Evolutionary conservation across 73 alveolate species (phyloP).

Genomic region (Symbiodinium natans): DNA sequence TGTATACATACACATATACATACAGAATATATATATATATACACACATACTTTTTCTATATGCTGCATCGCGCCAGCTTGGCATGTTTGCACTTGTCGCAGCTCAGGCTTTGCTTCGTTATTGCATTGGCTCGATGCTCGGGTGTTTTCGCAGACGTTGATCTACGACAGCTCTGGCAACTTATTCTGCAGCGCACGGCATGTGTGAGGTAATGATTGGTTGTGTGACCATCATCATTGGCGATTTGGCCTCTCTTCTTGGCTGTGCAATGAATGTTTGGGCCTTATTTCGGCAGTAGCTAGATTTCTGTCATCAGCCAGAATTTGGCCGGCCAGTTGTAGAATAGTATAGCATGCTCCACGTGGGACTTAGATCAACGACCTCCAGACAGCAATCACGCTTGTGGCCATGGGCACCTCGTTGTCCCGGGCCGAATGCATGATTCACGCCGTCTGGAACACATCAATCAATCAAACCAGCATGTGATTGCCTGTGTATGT

Average conservation of each 20-base stretch:
- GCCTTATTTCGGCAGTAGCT: neutral
- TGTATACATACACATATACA: too few species aligned
- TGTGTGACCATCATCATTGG: constrained; percentile 68
- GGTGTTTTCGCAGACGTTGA: neutral
- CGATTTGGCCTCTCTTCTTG: constrained; percentile 75
- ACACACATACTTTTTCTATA: neutral
- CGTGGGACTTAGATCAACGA: constrained; percentile 30
- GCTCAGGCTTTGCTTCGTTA: constrained; percentile 76
- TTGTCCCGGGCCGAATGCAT: constrained; percentile 52
- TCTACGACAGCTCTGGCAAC: too few species aligned
- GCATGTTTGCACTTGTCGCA: neutral
- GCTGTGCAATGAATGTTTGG: constrained; percentile 61
- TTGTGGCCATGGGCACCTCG: constrained; percentile 96
- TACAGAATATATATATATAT: too few species aligned
- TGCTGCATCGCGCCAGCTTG: neutral
- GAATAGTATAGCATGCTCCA: neutral
- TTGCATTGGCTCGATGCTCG: constrained; percentile 25
- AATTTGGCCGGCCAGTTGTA: neutral
- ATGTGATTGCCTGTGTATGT: neutral
- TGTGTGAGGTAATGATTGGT: constrained; percentile 66
- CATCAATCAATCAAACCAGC: neutral
- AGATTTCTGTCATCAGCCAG: neutral
- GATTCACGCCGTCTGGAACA: neutral
- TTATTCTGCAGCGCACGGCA: neutral
- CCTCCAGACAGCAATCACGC: constrained; percentile 85